Evolutionary conservation across 2,329 filamentous ascomycete genomes (phyloP), one percentile per base, ranked within the genome.

Genomic region (Pseudofabraea citricarpa): DNA sequence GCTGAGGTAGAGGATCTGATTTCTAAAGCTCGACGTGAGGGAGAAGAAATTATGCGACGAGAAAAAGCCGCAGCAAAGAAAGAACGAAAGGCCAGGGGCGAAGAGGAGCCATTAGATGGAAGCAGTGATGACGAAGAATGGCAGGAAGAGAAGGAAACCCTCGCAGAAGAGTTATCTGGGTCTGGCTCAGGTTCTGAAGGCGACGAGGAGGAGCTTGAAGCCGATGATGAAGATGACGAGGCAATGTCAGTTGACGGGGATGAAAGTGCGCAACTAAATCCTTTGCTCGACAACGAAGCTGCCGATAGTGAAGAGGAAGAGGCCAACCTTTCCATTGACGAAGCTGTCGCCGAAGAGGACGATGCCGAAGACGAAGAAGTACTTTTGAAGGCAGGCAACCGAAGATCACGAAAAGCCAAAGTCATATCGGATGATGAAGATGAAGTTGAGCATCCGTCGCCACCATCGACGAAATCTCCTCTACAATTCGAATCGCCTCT

Each of bases 1-100:
- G 81, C 86, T 45, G 81, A 90, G 46, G 81, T 95, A 10, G 93
- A 97, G 55, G 85, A 96, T 57, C 77, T 97, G 47, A 79, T 97
- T 20, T 85, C 91, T 37, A 90, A 84, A 56, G 91, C 90, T 16
- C 77, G 90, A 45, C 74, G 81, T 48, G 88, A 97, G 60, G 90
- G 84, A 2, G 78, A 86, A 35, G 82, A 85, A 53, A 82, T 97
- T 39, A 85, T 83, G 64, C 80, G 85, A 55, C 73, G 81, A 38
- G 93, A 98, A 66, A 81, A 81, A 50, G 83, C 78, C 21, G 81
- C 79, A 35, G 81, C 80, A 0, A 91, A 87, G 66, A 80, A 81
- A 57, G 75, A 81, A 42, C 64, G 63, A 6, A 71, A 72, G 31
- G 67, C 64, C 6, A 67, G 65, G 41, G 64, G 63, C 13, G 67